Base-by-base conservation (phyloP, 1,139 yeast genomes). In the Suhomyces bolitotheri region DNA sequence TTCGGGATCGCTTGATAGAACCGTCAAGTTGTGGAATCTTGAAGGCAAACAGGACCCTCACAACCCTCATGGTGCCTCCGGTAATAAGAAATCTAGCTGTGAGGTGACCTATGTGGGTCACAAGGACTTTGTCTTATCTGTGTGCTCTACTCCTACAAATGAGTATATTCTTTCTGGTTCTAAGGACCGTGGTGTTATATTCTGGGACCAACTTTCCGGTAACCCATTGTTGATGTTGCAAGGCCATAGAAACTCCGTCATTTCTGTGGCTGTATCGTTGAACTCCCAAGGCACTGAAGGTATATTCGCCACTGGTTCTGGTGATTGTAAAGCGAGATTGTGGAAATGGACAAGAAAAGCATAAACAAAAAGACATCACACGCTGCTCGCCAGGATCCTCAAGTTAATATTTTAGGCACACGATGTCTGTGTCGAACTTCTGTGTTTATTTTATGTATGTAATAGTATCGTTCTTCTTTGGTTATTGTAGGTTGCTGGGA, bases 201-300 rank as follows among this genome's bases (percentile, higher is more conserved):
- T 92, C 71, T 92, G 98, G 98, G 97, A 92, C 58, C 94, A 92
- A 52, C 71, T 74, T 33, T 78, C 92, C 11, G 97, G 97, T 47
- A 92, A 88, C 63, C 96, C 96, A 43, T 80, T 89, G 62, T 74
- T 92, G 57, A 88, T 90, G 96, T 74, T 92, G 50, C 97, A 90
- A 66, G 97, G 98, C 22, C 98, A 92, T 64, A 82, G 95, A 60
- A 92, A 92, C 67, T 86, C 96, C 16, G 98, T 92, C 34, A 92
- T 92, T 47, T 82, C 95, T 34, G 97, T 92, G 26, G 92, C 96
- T 28, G 97, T 92, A 14, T 81, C 92, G 29, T 77, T 82, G 43
- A 81, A 80, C 55, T 83, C 88, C 27, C 75, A 75, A 43, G 84
- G 82, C 39, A 71, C 77, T 36, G 89, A 86, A 50, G 76, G 76